Evolutionary conservation across 1,284 basidiomycete species (phyloP).

Genomic region (Irpex rosettiformis): DNA sequence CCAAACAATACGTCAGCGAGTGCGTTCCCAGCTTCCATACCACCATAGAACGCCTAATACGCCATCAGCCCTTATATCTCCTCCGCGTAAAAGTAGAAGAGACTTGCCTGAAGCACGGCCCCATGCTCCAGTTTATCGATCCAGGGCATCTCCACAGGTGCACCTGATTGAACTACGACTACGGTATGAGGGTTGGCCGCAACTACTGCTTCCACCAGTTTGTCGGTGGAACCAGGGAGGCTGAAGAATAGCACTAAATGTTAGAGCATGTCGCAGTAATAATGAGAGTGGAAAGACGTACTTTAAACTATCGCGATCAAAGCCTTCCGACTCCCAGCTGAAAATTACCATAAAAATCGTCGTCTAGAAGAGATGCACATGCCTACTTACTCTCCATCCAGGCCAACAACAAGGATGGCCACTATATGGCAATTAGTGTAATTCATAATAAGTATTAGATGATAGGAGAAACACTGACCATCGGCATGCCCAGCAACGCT

Average conservation of each 20-base stretch:
- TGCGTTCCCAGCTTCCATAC: conserved; percentile 73
- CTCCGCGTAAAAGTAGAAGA: too few relatives aligned
- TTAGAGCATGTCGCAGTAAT: not conserved
- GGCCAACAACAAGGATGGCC: conserved; percentile 62
- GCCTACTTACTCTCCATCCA: conserved; percentile 49
- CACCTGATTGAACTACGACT: conserved; percentile 75
- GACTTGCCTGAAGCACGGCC: conserved; percentile 34
- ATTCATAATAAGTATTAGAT: too few relatives aligned
- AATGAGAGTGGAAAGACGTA: conserved; percentile 4
- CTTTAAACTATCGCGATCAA: conserved; percentile 47
- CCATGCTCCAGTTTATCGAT: conserved; percentile 54
- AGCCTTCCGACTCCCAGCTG: conserved; percentile 66
- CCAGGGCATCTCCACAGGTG: conserved; percentile 73
- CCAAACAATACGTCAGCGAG: conserved; percentile 78
- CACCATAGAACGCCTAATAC: conserved; percentile 74
- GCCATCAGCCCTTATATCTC: too few relatives aligned
- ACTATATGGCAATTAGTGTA: too few relatives aligned
- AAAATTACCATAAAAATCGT: not conserved
- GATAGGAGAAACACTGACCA: conserved; percentile 18
- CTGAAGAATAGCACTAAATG: conserved; percentile 30
- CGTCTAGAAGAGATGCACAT: not conserved
- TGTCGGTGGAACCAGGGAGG: conserved; percentile 64
- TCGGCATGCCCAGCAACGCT: conserved; percentile 60
- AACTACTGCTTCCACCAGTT: conserved; percentile 58
- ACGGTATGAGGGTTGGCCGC: conserved; percentile 64